Base-by-base conservation (phyloP, 768 basidiomycete species). In the Collybia sp. region DNA sequence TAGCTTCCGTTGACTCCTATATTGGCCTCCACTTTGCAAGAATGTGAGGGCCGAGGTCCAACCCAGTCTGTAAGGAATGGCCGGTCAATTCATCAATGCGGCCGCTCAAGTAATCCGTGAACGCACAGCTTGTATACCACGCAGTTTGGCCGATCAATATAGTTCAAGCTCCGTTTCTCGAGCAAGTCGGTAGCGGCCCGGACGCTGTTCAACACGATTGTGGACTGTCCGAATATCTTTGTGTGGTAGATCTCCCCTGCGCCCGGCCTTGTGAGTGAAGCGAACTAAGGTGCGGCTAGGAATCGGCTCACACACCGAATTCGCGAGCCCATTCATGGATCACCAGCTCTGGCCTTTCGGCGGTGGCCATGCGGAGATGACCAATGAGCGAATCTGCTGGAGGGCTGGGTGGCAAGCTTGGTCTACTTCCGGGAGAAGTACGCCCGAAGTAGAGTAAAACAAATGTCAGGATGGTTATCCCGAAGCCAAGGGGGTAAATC, bases 311-410 rank as follows among this genome's bases (percentile, higher is more conserved):
- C 49, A n/a, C 4, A 63, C 66, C 66, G 46, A 64, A 63, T 45
- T 15, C 51, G 47, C 58, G 55, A 1, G 59, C 48, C 65, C 62
- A 65, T 43, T 58, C 48, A 20, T 56, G 52, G 43, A 62, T 62
- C 6, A 54, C 49, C 9, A 51, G 52, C 5, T 53, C 51, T 18
- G 45, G 53, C 32, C 58, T 50, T 2, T 45, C 35, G 9, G 44
- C 13, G 2, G 61, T 61, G 19, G 62, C 52, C 1, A 56, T 42
- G 15, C 61, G 58, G 3, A 60, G 49, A 42, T 64, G 59, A 5
- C 62, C 62, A n/a, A 64, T 50, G 33, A 64, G 17, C 3, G 61
- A 57, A 33, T 62, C 59, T 13, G 56, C 46, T 1, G 58, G 61
- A 6, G 59, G 62, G 4, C 62, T 52, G 12, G 59, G 61, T 1